Evolutionary conservation across 352 stramenopile species (phyloP).

Genomic region (Pythium monospermum): DNA sequence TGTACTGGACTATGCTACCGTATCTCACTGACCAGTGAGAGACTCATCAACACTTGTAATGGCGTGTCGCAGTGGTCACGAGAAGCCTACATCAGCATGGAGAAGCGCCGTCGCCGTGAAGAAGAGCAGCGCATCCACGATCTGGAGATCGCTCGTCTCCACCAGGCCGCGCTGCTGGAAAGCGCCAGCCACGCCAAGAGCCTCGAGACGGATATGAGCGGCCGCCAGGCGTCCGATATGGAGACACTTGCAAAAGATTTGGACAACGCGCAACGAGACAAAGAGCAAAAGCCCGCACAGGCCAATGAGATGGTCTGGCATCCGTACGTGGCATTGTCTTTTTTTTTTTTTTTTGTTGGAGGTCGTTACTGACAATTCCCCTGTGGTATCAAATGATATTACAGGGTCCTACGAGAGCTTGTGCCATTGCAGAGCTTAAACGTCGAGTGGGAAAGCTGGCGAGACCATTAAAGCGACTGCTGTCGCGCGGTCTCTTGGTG

Average conservation of each 20-base stretch:
- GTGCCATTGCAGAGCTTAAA: constrained; percentile 76
- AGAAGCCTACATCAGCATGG: constrained; percentile 41
- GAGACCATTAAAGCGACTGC: constrained; percentile 45
- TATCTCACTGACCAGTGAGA: background rate
- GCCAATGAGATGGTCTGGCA: constrained; percentile 81
- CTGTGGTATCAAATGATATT: background rate
- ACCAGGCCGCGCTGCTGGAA: constrained; percentile 67
- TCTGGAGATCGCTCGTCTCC: constrained; percentile 59
- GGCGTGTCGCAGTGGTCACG: constrained; percentile 43
- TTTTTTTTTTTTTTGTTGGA: background rate
- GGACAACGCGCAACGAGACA: constrained; percentile 31
- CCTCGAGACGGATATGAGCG: constrained; percentile 64
- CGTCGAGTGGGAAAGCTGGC: constrained; percentile 78
- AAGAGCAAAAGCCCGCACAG: constrained; percentile 58
- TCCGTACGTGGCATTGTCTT: constrained; percentile 45
- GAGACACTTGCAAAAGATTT: constrained; percentile 62
- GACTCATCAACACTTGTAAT: background rate
- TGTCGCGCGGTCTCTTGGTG: too few species aligned
- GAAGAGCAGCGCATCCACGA: constrained; percentile 62
- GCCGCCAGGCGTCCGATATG: constrained; percentile 36
- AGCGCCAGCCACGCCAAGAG: constrained; percentile 67
- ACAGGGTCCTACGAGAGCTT: constrained; percentile 66
- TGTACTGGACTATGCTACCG: background rate
- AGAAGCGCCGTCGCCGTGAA: constrained; percentile 53
- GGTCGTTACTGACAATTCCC: background rate